These are phyloP conservation scores for Sungouiozyma intestinalis DNA, from an alignment of 805 yeast species.

Conservation along the genomic window DNA sequence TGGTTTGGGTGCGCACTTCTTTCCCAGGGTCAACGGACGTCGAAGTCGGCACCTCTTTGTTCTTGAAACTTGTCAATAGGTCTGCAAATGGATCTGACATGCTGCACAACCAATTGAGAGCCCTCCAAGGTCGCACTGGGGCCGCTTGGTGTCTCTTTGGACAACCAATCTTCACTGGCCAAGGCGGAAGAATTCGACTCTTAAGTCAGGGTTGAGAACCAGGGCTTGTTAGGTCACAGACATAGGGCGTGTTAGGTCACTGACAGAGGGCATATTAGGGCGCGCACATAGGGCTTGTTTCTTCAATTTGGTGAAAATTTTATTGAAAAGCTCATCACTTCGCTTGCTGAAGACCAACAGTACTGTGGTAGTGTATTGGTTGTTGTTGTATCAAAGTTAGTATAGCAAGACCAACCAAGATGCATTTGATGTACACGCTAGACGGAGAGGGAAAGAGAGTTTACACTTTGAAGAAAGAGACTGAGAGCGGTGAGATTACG, in stretches of 20 bases:
- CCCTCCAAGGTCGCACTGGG: too few species aligned
- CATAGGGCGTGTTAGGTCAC: too few species aligned
- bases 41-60: constrained; percentile 4
- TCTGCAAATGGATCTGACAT: constrained; percentile 37
- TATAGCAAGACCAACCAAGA: constrained; percentile 30
- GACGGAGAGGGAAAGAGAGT: constrained; percentile 92
- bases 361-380: too few species aligned
- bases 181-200: too few species aligned
- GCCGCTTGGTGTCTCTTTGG: too few species aligned
- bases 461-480: constrained; percentile 78
- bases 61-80: constrained; percentile 28
- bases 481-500: constrained; percentile 87
- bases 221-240: neutral
- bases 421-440: constrained; percentile 98
- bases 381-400: too few species aligned
- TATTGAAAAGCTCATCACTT: neutral
- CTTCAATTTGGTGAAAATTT: constrained; percentile 1
- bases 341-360: too few species aligned
- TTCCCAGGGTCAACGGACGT: neutral
- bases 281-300: neutral
- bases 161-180: too few species aligned
- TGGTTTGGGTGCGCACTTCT: neutral
- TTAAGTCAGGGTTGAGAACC: too few species aligned
- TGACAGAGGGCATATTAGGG: too few species aligned
- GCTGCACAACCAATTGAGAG: neutral